A percentile compares a stretch with the other conserved stretches of the same genome.
Conservation (phyloP, 2,329 filamentous ascomycete species). For the Colletotrichum musicola region DNA sequence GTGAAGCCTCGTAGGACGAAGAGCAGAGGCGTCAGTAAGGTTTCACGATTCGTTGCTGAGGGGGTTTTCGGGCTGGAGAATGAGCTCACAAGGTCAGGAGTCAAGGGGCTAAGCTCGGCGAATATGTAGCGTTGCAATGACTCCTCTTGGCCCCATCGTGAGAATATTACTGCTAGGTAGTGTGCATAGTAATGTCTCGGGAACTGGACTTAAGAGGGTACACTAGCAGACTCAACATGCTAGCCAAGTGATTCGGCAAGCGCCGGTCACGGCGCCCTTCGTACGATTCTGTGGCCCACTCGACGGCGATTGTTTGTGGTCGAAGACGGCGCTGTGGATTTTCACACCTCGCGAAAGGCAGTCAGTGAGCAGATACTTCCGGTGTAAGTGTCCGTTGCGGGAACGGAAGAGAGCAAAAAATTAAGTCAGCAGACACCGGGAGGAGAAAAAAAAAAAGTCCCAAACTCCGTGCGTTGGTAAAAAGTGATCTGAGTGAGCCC, state of each 20-base stretch:
- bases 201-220: background rate
- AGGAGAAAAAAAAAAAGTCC: constrained; percentile 4
- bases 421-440: constrained; percentile 3
- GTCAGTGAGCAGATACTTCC: too few species aligned
- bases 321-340: background rate
- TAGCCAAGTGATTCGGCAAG: background rate
- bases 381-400: background rate
- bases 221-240: constrained; percentile 3
- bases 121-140: constrained; percentile 6
- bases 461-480: background rate
- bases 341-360: too few species aligned
- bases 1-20: background rate
- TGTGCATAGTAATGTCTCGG: background rate
- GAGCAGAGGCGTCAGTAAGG: too few species aligned
- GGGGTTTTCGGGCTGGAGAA: too few species aligned
- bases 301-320: constrained; percentile 10
- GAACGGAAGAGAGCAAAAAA: background rate
- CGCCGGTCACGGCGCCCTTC: constrained; percentile 11
- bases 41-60: too few species aligned
- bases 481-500: constrained; percentile 14
- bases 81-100: too few species aligned
- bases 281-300: constrained; percentile 12
- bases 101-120: background rate
- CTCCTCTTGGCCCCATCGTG: constrained; percentile 8
- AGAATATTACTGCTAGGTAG: background rate